phyloP scores from a whole-genome alignment of 2,329 filamentous ascomycete genomes.

The Scedosporium minutisporum region DNA sequence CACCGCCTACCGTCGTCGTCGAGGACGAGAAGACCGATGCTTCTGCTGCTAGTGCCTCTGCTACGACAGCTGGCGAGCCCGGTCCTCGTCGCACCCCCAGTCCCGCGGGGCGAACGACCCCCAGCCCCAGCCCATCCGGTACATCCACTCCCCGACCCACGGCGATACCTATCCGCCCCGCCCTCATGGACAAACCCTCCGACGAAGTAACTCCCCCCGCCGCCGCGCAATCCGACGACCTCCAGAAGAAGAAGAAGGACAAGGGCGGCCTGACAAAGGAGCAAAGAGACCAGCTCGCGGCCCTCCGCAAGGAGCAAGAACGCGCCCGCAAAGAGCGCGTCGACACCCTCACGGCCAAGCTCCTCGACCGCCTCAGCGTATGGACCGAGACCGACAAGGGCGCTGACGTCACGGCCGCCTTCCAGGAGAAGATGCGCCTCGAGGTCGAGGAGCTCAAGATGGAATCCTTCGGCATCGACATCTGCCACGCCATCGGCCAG shows the following conservation, averaged over 20 bases:
- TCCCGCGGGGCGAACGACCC: slow-evolving; percentile 10
- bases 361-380: slow-evolving; percentile 79
- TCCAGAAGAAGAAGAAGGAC: slow-evolving; percentile 27
- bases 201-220: slow-evolving; percentile 59
- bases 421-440: slow-evolving; percentile 86
- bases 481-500: slow-evolving; percentile 85
- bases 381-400: slow-evolving; percentile 98
- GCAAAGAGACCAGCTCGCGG: slow-evolving; percentile 82
- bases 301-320: slow-evolving; percentile 78
- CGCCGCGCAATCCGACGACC: slow-evolving; percentile 59
- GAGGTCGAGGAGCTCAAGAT: slow-evolving; percentile 99
- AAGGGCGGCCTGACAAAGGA: slow-evolving; percentile 82
- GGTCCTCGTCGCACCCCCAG: slow-evolving; percentile 29
- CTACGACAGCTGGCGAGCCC: slow-evolving; percentile 17
- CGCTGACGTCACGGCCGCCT: slow-evolving; percentile 72
- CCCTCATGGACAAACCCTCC: slow-evolving; percentile 73
- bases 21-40: slow-evolving; percentile 20
- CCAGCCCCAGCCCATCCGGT: slow-evolving; percentile 22
- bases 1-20: slow-evolving; percentile 29
- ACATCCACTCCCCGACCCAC: slow-evolving; percentile 29
- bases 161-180: slow-evolving; percentile 67
- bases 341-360: slow-evolving; percentile 70
- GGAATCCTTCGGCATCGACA: slow-evolving; percentile 96
- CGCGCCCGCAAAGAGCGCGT: slow-evolving; percentile 83
- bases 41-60: slow-evolving; percentile 11